phyloP scores from a whole-genome alignment of 345 rosid species.

The Gynandropsis gynandra region DNA sequence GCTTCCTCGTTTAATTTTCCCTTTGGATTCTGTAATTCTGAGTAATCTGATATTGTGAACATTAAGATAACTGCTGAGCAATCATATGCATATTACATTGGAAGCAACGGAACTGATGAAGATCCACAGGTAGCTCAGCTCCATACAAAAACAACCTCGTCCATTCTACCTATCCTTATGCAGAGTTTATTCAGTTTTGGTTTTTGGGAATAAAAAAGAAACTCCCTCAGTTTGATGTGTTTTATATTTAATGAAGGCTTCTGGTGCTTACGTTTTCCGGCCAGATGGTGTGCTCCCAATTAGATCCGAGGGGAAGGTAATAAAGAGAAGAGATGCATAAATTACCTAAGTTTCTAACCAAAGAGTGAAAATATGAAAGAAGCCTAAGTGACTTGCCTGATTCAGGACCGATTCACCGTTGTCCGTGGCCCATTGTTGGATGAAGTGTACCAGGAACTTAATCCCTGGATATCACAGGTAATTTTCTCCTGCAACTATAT shows the following conservation, averaged over 20 bases:
- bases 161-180: conserved; percentile 6
- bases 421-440: conserved; percentile 74
- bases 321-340: conserved; percentile 11
- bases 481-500: conserved; percentile 11
- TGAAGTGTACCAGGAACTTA: conserved; percentile 71
- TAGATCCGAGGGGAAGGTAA: conserved; percentile 49
- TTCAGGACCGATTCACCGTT: conserved; percentile 51
- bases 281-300: conserved; percentile 53
- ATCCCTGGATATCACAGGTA: conserved; percentile 90
- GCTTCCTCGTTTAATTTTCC: conserved; percentile 5
- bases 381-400: conserved; percentile 22
- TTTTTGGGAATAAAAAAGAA: conserved; percentile 11
- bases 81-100: conserved; percentile 72
- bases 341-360: conserved; percentile 10
- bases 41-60: conserved; percentile 29
- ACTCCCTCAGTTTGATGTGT: neutral
- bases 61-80: conserved; percentile 48
- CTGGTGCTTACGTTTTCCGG: conserved; percentile 94
- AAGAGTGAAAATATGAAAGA: conserved; percentile 14
- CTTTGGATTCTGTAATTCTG: conserved; percentile 9
- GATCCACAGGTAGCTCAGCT: conserved; percentile 71
- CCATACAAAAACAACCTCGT: conserved; percentile 12
- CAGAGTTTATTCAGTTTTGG: neutral
- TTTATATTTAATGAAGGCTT: conserved; percentile 49
- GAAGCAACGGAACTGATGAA: conserved; percentile 78